Base-by-base conservation (phyloP, 2,329 filamentous ascomycete species). In the Amesomyces nigricolor region DNA sequence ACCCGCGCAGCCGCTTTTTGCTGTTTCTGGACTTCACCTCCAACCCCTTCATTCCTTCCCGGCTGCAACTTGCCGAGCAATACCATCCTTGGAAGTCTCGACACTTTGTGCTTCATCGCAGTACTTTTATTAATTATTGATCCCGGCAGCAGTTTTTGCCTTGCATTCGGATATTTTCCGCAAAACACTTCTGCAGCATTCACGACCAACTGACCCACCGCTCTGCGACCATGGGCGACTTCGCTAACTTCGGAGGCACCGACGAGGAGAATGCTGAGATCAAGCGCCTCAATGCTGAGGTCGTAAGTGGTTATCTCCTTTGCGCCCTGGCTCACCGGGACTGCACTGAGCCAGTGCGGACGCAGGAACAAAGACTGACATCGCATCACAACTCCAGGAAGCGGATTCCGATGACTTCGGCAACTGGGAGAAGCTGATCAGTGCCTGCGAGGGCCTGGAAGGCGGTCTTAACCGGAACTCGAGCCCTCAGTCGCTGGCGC, bases 381-480 rank as follows among this genome's bases (percentile, higher is more conserved):
- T 29, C 4, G 29, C 44, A 49, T 47, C 50, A 51, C 11, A 56
- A 26, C 43, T 51, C 57, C 61, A 83, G 81, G 79, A 83, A 59
- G 70, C 73, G 64, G 89, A 96, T 63, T 81, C 89, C 11, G 94
- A 99, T 71, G 91, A 89, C 68, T 97, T 96, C 67, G 92, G 96
- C 65, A 81, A 82, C 58, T 99, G 94, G 94, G 92, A 97, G 73
- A 92, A 90, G 71, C 82, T 97, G 54, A 85, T 96, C 63, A 85
- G 85, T 65, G 85, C 86, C 48, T 89, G 87, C 62, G 90, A 96
- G 70, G 78, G 79, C 49, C 85, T 96, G 61, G 94, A 99, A 68
- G 92, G 91, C 58, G 94, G 92, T 55, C 81, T 99, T 60, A 96
- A 95, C 70, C 88, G 94, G 65, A 99, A 99, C 74, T 97, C 94